Base-by-base conservation (phyloP, 306 rosid species). In the Psophocarpus tetragonolobus region DNA sequence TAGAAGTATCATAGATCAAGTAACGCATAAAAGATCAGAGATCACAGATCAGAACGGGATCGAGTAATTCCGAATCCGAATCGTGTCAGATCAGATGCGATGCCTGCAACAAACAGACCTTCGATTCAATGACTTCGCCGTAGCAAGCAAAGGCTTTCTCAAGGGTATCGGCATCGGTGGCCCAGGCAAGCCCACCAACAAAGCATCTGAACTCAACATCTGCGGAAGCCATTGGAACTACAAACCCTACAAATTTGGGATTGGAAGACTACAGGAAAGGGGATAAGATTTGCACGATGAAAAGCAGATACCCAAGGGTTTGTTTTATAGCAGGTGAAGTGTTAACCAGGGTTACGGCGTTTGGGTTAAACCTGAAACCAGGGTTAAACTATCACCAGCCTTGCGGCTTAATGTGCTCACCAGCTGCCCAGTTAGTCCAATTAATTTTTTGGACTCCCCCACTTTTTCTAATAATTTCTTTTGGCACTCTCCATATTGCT, bases 41-140 rank as follows among this genome's bases (percentile, higher is more conserved):
- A 57, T 57, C 36, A 57, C 65, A 57, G 65, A 57, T 57, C 36
- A 57, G 65, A 57, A 57, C 20, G 65, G 65, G 64, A 57, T 26
- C 64, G 64, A 11, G 9, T 24, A 57, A 57, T 57, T 57, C 64
- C 64, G 64, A 57, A 57, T 57, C 65, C 65, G 64, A 57, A 57
- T 57, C 36, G 64, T 57, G 36, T 57, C 35, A 57, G 36, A 57
- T 57, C 64, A 26, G 65, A 57, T 57, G 65, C 32, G 36, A 14
- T 57, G 36, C 36, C 65, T 57, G 65, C 65, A 13, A 57, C 65
- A 57, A 57, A 57, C 65, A 3, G 65, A 57, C 65, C 65, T 57
- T 57, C 65, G 65, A 26, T 26, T 57, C 65, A 26, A 57, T 10
- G 36, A 57, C 13, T 12, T 26, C 36, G 9, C 65, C 65, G 11